Evolutionary conservation across 176 grass and related monocot genomes (phyloP).

Genomic region (Musa itinerans): DNA sequence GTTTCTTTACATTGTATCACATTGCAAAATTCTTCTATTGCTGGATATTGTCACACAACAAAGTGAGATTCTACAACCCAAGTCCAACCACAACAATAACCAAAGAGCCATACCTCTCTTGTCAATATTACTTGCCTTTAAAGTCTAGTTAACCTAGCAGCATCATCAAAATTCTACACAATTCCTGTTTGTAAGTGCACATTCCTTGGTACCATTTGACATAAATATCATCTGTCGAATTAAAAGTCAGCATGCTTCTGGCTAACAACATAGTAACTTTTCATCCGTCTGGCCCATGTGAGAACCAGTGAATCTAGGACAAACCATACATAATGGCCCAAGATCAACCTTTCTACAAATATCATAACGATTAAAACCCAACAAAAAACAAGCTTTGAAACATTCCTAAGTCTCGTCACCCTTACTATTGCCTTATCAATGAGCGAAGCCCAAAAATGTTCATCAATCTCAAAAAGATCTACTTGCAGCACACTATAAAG

Average conservation of each 20-base stretch:
- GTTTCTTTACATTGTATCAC: not conserved
- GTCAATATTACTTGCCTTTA: too few relatives aligned
- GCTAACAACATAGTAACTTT: not conserved
- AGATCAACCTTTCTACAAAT: not conserved
- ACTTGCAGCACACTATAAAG: too few relatives aligned
- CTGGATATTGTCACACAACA: not conserved
- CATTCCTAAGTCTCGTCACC: too few relatives aligned
- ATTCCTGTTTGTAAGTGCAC: not conserved
- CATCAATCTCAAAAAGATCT: not conserved
- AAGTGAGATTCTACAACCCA: not conserved
- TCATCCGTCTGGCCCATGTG: not conserved
- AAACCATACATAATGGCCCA: not conserved
- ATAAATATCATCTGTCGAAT: not conserved
- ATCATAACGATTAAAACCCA: too few relatives aligned
- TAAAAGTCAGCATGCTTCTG: not conserved
- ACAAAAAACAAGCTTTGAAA: too few relatives aligned
- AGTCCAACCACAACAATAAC: not conserved
- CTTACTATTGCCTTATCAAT: too few relatives aligned
- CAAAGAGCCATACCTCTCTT: not conserved
- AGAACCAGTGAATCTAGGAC: too few relatives aligned
- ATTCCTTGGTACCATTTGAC: not conserved
- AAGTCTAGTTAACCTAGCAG: not conserved
- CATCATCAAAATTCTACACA: not conserved
- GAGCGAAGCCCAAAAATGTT: too few relatives aligned
- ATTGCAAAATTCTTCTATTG: not conserved